These are phyloP conservation scores for Corymbia calophylla DNA, from an alignment of 441 rosid species.

Conservation along the genomic window DNA sequence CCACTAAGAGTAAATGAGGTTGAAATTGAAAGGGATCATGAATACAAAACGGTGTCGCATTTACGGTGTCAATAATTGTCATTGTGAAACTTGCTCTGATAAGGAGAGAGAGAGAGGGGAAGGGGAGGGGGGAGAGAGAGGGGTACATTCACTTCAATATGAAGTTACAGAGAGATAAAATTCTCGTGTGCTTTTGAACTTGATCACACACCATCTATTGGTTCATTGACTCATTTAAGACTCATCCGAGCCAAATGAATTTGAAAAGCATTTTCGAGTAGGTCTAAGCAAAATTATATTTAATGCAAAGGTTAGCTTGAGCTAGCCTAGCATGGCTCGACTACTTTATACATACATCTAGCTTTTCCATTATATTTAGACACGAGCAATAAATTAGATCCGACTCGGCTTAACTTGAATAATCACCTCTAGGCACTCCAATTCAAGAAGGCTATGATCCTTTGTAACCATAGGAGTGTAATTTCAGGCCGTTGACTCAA, in stretches of 20 bases:
- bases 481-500: not conserved
- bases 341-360: not conserved
- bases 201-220: accelerated
- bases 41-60: not conserved
- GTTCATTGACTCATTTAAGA: not conserved
- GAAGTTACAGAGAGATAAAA: not conserved
- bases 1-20: not conserved
- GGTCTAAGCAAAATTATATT: not conserved
- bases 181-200: accelerated
- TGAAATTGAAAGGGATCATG: not conserved
- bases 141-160: not conserved
- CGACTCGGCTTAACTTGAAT: not conserved
- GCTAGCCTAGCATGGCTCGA: not conserved
- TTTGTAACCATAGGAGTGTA: not conserved
- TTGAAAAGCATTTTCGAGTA: not conserved
- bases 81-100: not conserved
- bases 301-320: not conserved
- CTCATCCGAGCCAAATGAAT: not conserved
- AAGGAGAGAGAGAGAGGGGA: not conserved
- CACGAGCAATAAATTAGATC: accelerated
- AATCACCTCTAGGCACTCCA: not conserved
- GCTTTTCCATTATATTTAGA: not conserved
- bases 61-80: not conserved
- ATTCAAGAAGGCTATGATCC: not conserved
- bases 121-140: no score